Evolutionary conservation across 164 flowering plant species (phyloP).

Genomic region (Magnolia sinica): DNA sequence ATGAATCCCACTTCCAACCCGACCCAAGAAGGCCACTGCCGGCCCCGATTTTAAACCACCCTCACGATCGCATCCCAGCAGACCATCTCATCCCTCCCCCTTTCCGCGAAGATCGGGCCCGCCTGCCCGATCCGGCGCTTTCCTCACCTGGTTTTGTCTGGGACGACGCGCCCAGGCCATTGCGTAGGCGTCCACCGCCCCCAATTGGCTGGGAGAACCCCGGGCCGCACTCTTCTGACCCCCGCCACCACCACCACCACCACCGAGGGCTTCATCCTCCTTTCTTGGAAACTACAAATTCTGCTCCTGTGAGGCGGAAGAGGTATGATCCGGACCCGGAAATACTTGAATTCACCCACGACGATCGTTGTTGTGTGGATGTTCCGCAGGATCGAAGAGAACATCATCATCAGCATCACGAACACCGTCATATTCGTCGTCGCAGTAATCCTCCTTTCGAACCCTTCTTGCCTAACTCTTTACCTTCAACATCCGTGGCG

Average conservation of each 20-base stretch:
- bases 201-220: not conserved
- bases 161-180: not conserved
- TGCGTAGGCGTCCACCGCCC: not conserved
- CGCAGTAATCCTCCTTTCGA: not conserved
- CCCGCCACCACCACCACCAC: not conserved
- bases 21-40: slow-evolving; percentile 1
- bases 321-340: not conserved
- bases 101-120: not conserved
- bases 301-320: not conserved
- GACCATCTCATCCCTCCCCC: not conserved
- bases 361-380: not conserved
- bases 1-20: not conserved
- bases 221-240: not conserved
- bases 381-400: not conserved
- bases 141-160: not conserved
- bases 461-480: not conserved
- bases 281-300: not conserved
- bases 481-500: not conserved
- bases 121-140: not conserved
- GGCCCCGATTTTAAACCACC: not conserved
- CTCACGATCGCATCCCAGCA: not conserved
- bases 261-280: not conserved
- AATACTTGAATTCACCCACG: not conserved
- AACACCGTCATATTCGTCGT: not conserved
- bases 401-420: not conserved